A percentile compares a stretch with the other conserved stretches of the same genome.
Evolutionary conservation across 1,139 yeast species (phyloP).

Genomic region (Magnusiomyces starmeri): DNA sequence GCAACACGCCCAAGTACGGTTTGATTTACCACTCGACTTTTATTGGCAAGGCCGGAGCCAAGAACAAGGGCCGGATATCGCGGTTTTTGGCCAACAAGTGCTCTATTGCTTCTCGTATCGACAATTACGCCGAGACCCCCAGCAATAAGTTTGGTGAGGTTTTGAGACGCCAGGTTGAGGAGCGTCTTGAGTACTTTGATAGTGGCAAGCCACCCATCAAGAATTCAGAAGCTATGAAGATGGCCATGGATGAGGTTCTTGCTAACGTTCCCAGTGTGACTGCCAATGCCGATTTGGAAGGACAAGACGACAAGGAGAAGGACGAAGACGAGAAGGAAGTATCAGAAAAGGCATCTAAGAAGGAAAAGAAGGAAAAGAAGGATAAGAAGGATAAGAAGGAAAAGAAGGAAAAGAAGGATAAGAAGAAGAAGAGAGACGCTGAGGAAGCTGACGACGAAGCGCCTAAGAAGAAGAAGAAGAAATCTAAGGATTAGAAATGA

Average conservation of each 20-base stretch:
- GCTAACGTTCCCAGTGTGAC: slow-evolving; percentile 41
- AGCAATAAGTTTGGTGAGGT: slow-evolving; percentile 78
- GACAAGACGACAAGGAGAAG: slow-evolving; percentile 37
- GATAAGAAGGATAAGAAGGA: slow-evolving; percentile 28
- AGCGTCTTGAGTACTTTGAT: slow-evolving; percentile 90
- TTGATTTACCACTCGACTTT: slow-evolving; percentile 94
- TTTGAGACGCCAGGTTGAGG: slow-evolving; percentile 94
- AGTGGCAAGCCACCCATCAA: slow-evolving; percentile 96
- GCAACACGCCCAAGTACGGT: slow-evolving; percentile 97
- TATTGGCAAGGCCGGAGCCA: slow-evolving; percentile 92
- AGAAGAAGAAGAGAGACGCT: slow-evolving; percentile 44
- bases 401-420: slow-evolving; percentile 40
- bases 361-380: slow-evolving; percentile 32
- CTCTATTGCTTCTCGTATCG: slow-evolving; percentile 97
- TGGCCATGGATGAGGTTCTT: slow-evolving; percentile 67
- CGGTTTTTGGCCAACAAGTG: slow-evolving; percentile 98
- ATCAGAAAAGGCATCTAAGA: slow-evolving; percentile 34
- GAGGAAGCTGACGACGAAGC: slow-evolving; percentile 41
- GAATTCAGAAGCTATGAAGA: slow-evolving; percentile 88
- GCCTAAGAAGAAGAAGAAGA: slow-evolving; percentile 33
- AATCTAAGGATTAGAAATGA: slow-evolving; percentile 31
- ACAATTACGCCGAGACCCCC: slow-evolving; percentile 61
- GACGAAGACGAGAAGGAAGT: slow-evolving; percentile 20
- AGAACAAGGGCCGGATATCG: slow-evolving; percentile 98
- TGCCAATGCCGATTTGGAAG: slow-evolving; percentile 44